Conservation (phyloP, 179 eudicot species). For the Drosera spatulata region DNA sequence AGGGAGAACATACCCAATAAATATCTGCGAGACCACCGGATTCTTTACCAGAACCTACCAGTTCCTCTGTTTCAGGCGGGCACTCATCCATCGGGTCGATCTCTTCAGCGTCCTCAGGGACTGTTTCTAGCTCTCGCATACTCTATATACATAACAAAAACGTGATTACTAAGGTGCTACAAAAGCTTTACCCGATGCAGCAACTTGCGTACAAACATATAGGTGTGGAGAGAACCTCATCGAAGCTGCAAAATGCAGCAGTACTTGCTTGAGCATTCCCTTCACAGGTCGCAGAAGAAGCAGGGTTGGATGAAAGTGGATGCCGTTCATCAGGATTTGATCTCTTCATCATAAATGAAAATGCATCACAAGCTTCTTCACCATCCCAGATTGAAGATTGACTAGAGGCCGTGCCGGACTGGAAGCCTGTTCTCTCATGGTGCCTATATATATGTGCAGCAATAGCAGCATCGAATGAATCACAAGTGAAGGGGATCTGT, state of each 20-base stretch:
- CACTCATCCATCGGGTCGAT: constrained; percentile 34
- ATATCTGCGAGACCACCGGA: constrained; percentile 50
- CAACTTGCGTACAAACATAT: not conserved
- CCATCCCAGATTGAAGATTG: constrained; percentile 82
- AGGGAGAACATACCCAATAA: constrained; percentile 48
- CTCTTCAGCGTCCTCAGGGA: constrained; percentile 15
- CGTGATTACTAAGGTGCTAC: not conserved
- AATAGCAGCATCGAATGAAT: constrained; percentile 96
- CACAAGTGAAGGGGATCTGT: constrained; percentile 59
- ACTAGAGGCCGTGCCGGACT: constrained; percentile 1
- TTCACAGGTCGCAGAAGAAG: constrained; percentile 13
- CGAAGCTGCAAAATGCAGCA: constrained; percentile 12
- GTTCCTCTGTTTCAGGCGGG: constrained; percentile 22
- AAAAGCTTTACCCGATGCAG: not conserved
- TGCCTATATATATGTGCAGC: constrained; percentile 80
- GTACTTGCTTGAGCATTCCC: constrained; percentile 15
- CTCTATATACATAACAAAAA: constrained; percentile 20
- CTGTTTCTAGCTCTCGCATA: constrained; percentile 22
- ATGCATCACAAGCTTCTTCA: constrained; percentile 96
- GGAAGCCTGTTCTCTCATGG: constrained; percentile 26
- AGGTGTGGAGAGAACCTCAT: constrained; percentile 26
- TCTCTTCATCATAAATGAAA: constrained; percentile 51
- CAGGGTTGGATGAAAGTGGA: constrained; percentile 12
- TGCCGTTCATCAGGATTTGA: constrained; percentile 17
- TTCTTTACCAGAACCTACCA: constrained; percentile 32